A percentile compares a stretch with the other conserved stretches of the same genome.
Conservation (phyloP, 371 early-diverging fungal genomes). For the Racocetra persica region DNA sequence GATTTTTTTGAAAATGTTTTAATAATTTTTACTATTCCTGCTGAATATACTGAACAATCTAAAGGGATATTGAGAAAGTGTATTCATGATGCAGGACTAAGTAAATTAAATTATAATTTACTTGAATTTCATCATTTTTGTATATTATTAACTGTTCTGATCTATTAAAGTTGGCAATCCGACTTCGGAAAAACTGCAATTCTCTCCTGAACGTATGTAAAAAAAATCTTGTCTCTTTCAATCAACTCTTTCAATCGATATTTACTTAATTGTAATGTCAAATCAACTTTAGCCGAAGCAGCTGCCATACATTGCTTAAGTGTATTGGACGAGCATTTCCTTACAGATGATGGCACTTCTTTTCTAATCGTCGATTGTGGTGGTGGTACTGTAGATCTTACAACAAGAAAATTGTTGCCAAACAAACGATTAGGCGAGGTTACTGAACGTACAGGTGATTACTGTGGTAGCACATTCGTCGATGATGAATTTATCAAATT, state of each 20-base stretch:
- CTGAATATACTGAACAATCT: constrained; percentile 50
- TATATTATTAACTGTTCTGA: too few species aligned
- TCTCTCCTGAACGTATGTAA: constrained; percentile 40
- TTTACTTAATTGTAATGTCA: not conserved
- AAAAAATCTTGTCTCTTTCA: too few species aligned
- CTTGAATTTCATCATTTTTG: too few species aligned
- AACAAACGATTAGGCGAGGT: not conserved
- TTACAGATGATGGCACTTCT: not conserved
- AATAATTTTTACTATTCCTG: constrained; percentile 24
- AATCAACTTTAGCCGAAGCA: constrained; percentile 33
- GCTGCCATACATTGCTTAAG: constrained; percentile 40
- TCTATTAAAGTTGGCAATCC: not conserved
- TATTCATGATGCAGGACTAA: constrained; percentile 47
- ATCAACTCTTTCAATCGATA: not conserved
- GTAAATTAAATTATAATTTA: too few species aligned
- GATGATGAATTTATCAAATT: constrained; percentile 38
- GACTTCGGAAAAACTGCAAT: constrained; percentile 8
- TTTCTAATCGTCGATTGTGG: constrained; percentile 56
- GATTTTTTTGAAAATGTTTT: constrained; percentile 24
- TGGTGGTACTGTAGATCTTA: constrained; percentile 69
- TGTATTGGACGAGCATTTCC: not conserved
- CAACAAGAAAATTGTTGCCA: not conserved
- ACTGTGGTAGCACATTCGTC: constrained; percentile 29
- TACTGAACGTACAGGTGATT: constrained; percentile 34
- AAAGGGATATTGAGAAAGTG: constrained; percentile 20